Conservation (phyloP, 768 basidiomycete genomes). For the Lentinula boryana region DNA sequence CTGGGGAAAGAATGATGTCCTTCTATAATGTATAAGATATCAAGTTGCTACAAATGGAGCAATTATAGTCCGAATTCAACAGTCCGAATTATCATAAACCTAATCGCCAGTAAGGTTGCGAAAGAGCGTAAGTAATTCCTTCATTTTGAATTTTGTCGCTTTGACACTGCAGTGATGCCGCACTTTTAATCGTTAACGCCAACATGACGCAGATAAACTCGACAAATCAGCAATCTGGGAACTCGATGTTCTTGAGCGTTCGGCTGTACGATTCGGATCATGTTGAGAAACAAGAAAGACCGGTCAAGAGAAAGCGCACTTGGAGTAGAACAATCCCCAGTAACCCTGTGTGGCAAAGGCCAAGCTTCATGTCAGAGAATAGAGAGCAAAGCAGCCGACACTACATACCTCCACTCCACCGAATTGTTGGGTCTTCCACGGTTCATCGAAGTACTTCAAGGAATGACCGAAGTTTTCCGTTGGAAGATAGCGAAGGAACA, state of each 20-base stretch:
- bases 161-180: neutral
- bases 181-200: too few relatives aligned
- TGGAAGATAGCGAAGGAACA: neutral
- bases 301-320: constrained; percentile 29
- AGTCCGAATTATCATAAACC: neutral
- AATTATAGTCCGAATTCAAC: neutral
- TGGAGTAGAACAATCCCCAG: constrained; percentile 62
- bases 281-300: neutral
- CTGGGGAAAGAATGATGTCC: neutral
- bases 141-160: neutral
- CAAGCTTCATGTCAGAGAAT: neutral
- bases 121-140: neutral
- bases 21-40: neutral
- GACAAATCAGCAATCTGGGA: neutral
- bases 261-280: neutral
- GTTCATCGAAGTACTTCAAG: constrained; percentile 46
- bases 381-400: neutral
- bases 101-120: neutral
- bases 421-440: constrained; percentile 44
- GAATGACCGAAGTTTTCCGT: neutral
- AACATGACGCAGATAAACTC: neutral
- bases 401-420: constrained; percentile 70
- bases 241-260: constrained; percentile 4
- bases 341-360: neutral
- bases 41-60: neutral